These are phyloP conservation scores for Schoenoplectus triqueter DNA, from an alignment of 202 grass and related monocot genomes.

Conservation along the genomic window DNA sequence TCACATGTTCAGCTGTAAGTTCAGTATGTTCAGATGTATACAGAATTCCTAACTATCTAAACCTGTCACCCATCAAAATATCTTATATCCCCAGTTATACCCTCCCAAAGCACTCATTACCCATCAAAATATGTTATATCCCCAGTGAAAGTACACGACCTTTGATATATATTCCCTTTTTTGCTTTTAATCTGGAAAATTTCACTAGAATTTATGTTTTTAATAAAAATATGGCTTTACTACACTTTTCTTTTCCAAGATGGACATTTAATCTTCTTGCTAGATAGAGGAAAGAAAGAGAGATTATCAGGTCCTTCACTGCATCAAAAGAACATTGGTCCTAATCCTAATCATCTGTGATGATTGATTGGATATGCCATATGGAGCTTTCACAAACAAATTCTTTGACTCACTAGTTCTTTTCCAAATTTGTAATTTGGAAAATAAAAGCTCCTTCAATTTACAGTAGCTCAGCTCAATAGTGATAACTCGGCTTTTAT, in stretches of 20 bases:
- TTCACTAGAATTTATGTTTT: not conserved
- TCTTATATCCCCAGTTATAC: not conserved
- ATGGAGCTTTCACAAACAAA: not conserved
- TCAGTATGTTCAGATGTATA: not conserved
- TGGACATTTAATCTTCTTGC: not conserved
- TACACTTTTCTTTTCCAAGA: not conserved
- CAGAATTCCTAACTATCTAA: not conserved
- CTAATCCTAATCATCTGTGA: not conserved
- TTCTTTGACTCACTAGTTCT: not conserved
- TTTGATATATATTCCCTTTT: not conserved
- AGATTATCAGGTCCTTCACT: not conserved
- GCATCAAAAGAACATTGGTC: not conserved
- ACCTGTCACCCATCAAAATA: not conserved
- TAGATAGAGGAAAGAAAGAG: not conserved
- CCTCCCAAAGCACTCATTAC: not conserved
- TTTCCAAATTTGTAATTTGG: conserved; percentile 1
- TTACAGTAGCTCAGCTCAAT: conserved; percentile 3
- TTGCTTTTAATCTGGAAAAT: conserved; percentile 5
- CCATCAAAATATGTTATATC: conserved; percentile 4
- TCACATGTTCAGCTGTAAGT: not conserved
- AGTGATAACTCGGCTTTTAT: not conserved
- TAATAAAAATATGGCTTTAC: not conserved
- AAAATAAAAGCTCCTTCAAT: not conserved
- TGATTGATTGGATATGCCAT: not conserved
- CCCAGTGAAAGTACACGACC: not conserved